Evolutionary conservation across 1,284 basidiomycete species (phyloP).

Genomic region (Hymenochaete sp.): DNA sequence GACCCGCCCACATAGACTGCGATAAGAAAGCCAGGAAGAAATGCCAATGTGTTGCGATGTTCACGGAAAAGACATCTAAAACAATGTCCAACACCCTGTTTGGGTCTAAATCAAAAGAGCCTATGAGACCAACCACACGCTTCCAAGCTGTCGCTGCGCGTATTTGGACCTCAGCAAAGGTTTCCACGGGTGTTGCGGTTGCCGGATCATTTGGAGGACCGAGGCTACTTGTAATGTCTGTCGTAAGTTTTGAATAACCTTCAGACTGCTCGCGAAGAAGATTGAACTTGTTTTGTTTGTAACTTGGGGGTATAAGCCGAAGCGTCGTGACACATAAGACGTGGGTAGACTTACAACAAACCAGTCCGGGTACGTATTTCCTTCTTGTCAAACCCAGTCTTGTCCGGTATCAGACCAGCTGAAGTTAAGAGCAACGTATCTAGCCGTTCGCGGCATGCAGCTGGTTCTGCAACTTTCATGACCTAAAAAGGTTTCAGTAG

Average conservation of each 20-base stretch:
- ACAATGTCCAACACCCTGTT: conserved; percentile 91
- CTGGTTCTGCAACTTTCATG: conserved; percentile 44
- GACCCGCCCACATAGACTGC: conserved; percentile 72
- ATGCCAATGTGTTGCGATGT: conserved; percentile 77
- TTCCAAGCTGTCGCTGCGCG: conserved; percentile 77
- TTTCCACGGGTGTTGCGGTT: conserved; percentile 55
- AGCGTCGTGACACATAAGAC: conserved; percentile 7
- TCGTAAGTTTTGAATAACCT: conserved; percentile 89
- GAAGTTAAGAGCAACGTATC: conserved; percentile 53
- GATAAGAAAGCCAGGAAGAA: conserved; percentile 87
- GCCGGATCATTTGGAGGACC: conserved; percentile 60
- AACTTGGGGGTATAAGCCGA: conserved; percentile 38
- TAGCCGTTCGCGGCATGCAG: conserved; percentile 62
- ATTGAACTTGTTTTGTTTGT: conserved; percentile 99
- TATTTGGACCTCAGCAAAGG: conserved; percentile 44
- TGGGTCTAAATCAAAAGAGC: conserved; percentile 94
- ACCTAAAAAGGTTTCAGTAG: conserved; percentile 32
- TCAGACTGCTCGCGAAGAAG: conserved; percentile 95
- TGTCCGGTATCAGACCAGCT: conserved; percentile 58
- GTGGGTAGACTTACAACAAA: conserved; percentile 55
- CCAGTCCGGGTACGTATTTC: conserved; percentile 71
- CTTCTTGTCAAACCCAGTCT: conserved; percentile 55
- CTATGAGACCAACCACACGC: conserved; percentile 81
- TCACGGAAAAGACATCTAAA: conserved; percentile 81
- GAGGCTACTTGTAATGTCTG: conserved; percentile 74